These are phyloP conservation scores for Candida sonorensis DNA, from an alignment of 805 yeast species.

Conservation along the genomic window DNA sequence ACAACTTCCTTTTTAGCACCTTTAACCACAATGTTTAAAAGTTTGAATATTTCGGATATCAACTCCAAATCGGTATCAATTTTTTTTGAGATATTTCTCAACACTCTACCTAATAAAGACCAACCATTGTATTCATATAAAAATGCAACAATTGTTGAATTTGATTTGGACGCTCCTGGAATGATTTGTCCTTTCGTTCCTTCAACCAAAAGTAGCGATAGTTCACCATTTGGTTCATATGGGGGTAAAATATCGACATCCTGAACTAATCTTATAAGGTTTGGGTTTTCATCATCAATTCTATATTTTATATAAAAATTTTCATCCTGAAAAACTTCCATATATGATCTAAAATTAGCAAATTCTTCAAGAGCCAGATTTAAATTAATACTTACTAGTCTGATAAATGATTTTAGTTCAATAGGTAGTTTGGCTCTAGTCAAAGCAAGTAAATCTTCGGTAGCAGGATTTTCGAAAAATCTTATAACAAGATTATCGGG, in stretches of 20 bases:
- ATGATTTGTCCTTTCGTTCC: conserved; percentile 70
- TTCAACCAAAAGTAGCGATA: conserved; percentile 37
- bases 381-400: conserved; percentile 55
- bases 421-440: conserved; percentile 72
- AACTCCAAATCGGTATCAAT: conserved; percentile 34
- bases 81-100: conserved; percentile 51
- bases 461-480: conserved; percentile 40
- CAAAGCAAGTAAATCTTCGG: conserved; percentile 39
- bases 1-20: conserved; percentile 29
- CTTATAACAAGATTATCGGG: conserved; percentile 37
- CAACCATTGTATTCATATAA: conserved; percentile 76
- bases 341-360: conserved; percentile 51
- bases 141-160: conserved; percentile 48
- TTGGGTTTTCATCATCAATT: conserved; percentile 48
- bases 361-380: conserved; percentile 63
- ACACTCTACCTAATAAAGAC: conserved; percentile 72
- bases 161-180: conserved; percentile 29
- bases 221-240: conserved; percentile 36
- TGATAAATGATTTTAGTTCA: conserved; percentile 51
- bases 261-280: conserved; percentile 36
- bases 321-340: conserved; percentile 36
- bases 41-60: conserved; percentile 39
- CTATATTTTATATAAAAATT: conserved; percentile 35
- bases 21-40: conserved; percentile 41
- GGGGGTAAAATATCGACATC: conserved; percentile 43